phyloP scores from a whole-genome alignment of 768 basidiomycete species.

The Suillus clintonianus region DNA sequence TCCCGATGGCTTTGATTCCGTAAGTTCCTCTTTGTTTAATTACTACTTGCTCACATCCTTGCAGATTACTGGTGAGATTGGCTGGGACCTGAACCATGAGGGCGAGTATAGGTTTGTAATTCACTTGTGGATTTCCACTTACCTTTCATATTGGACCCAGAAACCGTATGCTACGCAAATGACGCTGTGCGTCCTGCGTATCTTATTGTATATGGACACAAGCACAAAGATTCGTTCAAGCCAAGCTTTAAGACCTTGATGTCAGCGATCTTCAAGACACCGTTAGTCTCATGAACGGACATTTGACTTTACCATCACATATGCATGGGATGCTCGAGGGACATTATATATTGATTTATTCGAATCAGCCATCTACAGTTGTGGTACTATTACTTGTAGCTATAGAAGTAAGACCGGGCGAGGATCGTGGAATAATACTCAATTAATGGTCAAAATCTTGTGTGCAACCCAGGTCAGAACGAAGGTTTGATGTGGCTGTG shows the following conservation, averaged over 20 bases:
- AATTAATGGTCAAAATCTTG: not conserved
- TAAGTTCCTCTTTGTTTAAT: slow-evolving; percentile 20
- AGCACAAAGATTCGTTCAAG: slow-evolving; percentile 15
- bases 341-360: slow-evolving; percentile 11
- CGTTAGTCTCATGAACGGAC: slow-evolving; percentile 23
- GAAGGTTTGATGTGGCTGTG: not conserved
- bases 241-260: slow-evolving; percentile 28
- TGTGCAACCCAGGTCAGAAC: no score
- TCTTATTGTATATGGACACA: slow-evolving; percentile 58
- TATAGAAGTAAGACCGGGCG: not conserved
- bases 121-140: not conserved
- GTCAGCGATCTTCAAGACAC: slow-evolving; percentile 32
- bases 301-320: not conserved
- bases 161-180: slow-evolving; percentile 67
- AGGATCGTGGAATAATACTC: not conserved
- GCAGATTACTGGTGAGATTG: slow-evolving; percentile 65
- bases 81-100: slow-evolving; percentile 64
- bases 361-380: slow-evolving; percentile 15
- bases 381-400: not conserved
- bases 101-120: slow-evolving; percentile 17
- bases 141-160: slow-evolving; percentile 22
- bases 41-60: slow-evolving; percentile 3
- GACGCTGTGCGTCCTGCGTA: slow-evolving; percentile 70
- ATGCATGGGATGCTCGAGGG: not conserved
- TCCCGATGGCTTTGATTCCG: slow-evolving; percentile 64